Base-by-base conservation (phyloP, 2,329 filamentous ascomycete species). In the Celoporthe dispersa region DNA sequence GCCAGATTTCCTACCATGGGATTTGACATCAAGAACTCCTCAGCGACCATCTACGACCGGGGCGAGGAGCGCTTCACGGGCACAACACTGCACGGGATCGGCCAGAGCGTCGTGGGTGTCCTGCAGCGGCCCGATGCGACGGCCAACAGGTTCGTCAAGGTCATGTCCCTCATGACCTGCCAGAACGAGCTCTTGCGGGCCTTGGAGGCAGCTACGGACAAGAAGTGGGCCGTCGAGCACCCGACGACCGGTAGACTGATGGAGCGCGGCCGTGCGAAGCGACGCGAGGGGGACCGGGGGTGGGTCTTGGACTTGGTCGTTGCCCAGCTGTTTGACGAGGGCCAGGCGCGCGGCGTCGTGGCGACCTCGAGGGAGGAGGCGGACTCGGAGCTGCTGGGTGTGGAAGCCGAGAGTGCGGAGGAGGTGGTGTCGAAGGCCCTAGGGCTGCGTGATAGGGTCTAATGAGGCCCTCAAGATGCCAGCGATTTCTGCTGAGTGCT, bases 101-200 rank as follows among this genome's bases (percentile, higher is more conserved):
- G 77, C 0, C 78, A 83, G 31, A 84, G 82, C 1, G 80, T 90
- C 0, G 82, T 83, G 0, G 84, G 82, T 0, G 78, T 88, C 1
- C 76, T 89, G 69, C 74, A 75, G 9, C 80, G 88, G 66, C 83
- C 81, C 0, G 81, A 84, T 2, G 83, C 86, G 75, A 89, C 87
- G 0, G 83, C 82, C 76, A 89, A 90, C 75, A 79, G 82, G 4
- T 69, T 76, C 2, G 79, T 90, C 2, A 81, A 80, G 70, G 77
- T 87, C n/a, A 76, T 84, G 8, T 81, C 84, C n/a, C 57, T 69
- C 67, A 68, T 59, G n/a, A 68, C 69, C 37, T 67, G 51, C 16
- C 71, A 71, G 55, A 72, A 71, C 31, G 66, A 71, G 59, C 61
- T 72, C 14, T 22, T 72, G n/a, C 74, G 68, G 1, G 76, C 77